Percentiles rank a stretch among this genome's conserved stretches.
phyloP scores from a whole-genome alignment of 108 stramenopile genomes.

The Mediolabrus comicus region DNA sequence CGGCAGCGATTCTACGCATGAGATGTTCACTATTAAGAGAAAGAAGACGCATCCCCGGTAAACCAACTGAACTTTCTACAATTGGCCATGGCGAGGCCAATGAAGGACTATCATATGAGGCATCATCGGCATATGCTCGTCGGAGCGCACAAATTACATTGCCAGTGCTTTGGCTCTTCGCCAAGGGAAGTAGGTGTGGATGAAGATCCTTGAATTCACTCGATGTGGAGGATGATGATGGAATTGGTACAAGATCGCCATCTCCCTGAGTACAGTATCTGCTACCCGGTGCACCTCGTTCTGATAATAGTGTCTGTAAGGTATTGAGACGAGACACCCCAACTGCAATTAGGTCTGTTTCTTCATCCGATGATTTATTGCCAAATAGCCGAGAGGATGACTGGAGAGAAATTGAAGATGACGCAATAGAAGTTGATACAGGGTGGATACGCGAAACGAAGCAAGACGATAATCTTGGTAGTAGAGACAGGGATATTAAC shows the following conservation, averaged over 20 bases:
- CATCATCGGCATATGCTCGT: constrained; percentile 67
- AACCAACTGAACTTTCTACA: constrained; percentile 59
- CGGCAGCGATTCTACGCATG: constrained; percentile 79
- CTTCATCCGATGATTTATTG: constrained; percentile 14
- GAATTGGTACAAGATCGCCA: constrained; percentile 59
- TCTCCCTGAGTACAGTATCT: constrained; percentile 46
- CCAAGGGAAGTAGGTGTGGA: constrained; percentile 71
- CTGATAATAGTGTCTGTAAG: constrained; percentile 61
- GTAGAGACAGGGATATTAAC: background rate
- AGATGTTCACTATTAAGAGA: constrained; percentile 76
- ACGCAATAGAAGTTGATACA: background rate
- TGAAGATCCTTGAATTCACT: constrained; percentile 61
- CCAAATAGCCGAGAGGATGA: background rate
- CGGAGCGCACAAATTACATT: constrained; percentile 76
- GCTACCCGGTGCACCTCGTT: constrained; percentile 80
- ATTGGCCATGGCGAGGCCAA: constrained; percentile 74
- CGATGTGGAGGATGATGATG: constrained; percentile 3
- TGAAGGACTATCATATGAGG: constrained; percentile 46
- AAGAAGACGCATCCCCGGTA: constrained; percentile 68
- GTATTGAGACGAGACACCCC: constrained; percentile 70
- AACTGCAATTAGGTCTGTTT: background rate
- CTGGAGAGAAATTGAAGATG: background rate
- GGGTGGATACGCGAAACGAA: background rate
- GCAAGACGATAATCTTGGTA: background rate
- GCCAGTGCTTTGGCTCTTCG: constrained; percentile 53